phyloP scores from a whole-genome alignment of 2,329 filamentous ascomycete genomes.

The Penicillium concentricum region DNA sequence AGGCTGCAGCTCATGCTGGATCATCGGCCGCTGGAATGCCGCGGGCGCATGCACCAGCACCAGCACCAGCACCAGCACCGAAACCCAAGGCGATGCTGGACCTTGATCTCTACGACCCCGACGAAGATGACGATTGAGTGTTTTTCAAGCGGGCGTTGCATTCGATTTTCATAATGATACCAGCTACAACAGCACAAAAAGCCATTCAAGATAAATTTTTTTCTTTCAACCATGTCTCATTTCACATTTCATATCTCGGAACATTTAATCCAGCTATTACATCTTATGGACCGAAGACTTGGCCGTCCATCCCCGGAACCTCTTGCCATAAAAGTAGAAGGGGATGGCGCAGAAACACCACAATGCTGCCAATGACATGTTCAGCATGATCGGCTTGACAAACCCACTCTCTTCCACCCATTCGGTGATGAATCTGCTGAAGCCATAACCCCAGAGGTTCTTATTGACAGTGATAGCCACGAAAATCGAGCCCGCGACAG shows the following conservation, averaged over 20 bases:
- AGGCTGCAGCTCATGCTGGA: constrained; percentile 33
- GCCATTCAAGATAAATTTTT: background rate
- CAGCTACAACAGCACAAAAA: constrained; percentile 10
- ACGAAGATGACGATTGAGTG: constrained; percentile 44
- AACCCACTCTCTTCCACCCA: constrained; percentile 54
- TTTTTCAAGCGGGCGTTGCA: constrained; percentile 6
- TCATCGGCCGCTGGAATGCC: constrained; percentile 20
- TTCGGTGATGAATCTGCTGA: constrained; percentile 55
- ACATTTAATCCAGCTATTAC: constrained; percentile 29
- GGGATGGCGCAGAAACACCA: constrained; percentile 56
- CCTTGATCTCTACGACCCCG: constrained; percentile 47
- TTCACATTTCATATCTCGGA: background rate
- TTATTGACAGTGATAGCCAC: constrained; percentile 64
- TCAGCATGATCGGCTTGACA: constrained; percentile 60
- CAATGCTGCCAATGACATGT: constrained; percentile 53
- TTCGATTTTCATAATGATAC: constrained; percentile 19
- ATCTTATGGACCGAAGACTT: constrained; percentile 57
- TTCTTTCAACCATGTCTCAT: background rate
- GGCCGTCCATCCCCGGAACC: constrained; percentile 55
- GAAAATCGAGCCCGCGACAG: constrained; percentile 59
- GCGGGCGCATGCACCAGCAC: constrained; percentile 12
- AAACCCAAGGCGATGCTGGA: constrained; percentile 44
- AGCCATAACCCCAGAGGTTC: constrained; percentile 63
- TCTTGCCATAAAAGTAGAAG: constrained; percentile 61
- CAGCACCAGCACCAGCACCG: constrained; percentile 28